These are phyloP conservation scores for Dothideomycetes sp. DNA, from an alignment of 2,329 filamentous ascomycete genomes.

Conservation along the genomic window DNA sequence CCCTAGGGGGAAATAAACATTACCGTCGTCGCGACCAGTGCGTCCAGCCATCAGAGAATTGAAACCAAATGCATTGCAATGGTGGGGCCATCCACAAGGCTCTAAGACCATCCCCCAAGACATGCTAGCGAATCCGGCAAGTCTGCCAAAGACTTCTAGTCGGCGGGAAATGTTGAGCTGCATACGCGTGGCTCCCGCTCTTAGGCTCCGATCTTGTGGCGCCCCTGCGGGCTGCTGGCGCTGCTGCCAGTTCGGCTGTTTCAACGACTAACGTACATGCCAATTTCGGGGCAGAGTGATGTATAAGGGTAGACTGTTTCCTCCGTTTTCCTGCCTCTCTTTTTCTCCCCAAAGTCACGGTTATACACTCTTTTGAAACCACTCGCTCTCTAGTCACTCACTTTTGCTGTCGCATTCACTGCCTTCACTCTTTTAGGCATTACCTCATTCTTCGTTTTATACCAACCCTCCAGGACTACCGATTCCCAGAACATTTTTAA, in stretches of 20 bases:
- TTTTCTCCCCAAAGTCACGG: background rate
- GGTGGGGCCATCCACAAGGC: background rate
- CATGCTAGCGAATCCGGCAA: background rate
- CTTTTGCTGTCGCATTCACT: background rate
- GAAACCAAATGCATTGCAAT: background rate
- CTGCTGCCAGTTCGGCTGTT: background rate
- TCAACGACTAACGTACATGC: background rate
- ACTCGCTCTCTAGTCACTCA: background rate
- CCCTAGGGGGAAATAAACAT: background rate
- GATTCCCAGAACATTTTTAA: too few relatives aligned
- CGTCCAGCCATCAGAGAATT: too few relatives aligned
- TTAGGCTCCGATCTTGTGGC: too few relatives aligned
- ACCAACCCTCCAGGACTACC: too few relatives aligned
- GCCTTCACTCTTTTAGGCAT: background rate
- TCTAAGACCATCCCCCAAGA: background rate
- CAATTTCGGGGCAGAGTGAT: background rate
- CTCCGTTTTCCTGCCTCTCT: background rate
- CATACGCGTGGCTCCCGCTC: background rate
- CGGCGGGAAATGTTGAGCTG: background rate
- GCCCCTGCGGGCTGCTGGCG: too few relatives aligned
- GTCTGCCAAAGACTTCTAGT: background rate
- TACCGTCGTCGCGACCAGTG: background rate
- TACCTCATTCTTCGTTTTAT: background rate
- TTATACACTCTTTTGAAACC: background rate
- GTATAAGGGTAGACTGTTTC: background rate